These are phyloP conservation scores for Pichia nakasei DNA, from an alignment of 805 yeast genomes.

Conservation along the genomic window DNA sequence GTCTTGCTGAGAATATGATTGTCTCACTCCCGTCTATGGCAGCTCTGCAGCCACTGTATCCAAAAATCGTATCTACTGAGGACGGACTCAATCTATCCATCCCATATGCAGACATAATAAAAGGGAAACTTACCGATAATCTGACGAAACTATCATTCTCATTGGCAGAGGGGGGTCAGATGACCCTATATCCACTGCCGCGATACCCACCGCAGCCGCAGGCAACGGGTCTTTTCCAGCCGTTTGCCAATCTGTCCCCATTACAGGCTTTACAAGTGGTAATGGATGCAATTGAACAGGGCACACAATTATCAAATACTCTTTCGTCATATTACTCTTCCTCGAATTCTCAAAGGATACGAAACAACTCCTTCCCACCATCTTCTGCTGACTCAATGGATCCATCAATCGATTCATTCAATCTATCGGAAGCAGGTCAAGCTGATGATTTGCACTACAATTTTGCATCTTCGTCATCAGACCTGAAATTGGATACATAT, in stretches of 20 bases:
- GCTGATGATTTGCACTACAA: conserved; percentile 16
- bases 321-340: neutral
- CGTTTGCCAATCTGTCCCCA: conserved; percentile 12
- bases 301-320: conserved; percentile 6
- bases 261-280: conserved; percentile 14
- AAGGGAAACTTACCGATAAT: conserved; percentile 14
- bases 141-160: conserved; percentile 8
- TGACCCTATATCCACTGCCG: conserved; percentile 17
- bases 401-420: neutral
- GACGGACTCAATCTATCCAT: conserved; percentile 13
- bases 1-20: conserved; percentile 17
- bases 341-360: neutral
- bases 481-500: neutral
- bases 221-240: conserved; percentile 13
- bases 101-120: conserved; percentile 17
- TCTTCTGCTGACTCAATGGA: neutral
- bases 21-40: conserved; percentile 12
- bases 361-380: neutral
- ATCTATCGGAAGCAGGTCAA: conserved; percentile 17
- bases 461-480: neutral
- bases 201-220: conserved; percentile 12
- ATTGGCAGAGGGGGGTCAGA: no score
- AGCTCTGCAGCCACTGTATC: neutral
- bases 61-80: neutral
- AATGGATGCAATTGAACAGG: conserved; percentile 18